phyloP scores from a whole-genome alignment of 805 yeast species.

The Cyberlindnera nakhonratchasimensis region DNA sequence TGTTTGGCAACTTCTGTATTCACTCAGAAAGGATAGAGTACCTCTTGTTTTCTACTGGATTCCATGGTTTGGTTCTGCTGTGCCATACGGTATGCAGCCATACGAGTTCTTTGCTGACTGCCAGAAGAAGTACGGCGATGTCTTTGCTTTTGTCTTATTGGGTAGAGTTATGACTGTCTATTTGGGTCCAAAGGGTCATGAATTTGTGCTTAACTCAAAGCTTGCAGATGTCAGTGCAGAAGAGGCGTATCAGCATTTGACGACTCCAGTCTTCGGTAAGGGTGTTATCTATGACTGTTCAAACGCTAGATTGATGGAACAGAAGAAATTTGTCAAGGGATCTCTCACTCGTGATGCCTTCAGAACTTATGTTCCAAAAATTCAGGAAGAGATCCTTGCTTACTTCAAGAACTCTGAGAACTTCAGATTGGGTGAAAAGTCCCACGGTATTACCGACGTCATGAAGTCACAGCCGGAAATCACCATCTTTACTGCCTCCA shows the following conservation, averaged over 20 bases:
- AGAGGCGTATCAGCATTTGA: constrained; percentile 90
- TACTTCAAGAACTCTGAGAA: constrained; percentile 55
- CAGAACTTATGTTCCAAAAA: constrained; percentile 80
- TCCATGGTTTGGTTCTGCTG: constrained; percentile 95
- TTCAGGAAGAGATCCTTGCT: constrained; percentile 68
- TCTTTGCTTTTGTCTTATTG: constrained; percentile 82
- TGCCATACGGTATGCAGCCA: constrained; percentile 88
- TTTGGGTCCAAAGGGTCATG: constrained; percentile 97
- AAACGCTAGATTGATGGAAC: constrained; percentile 92
- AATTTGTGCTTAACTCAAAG: constrained; percentile 89
- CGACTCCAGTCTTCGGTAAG: constrained; percentile 99
- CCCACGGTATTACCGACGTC: constrained; percentile 57
- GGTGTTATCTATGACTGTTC: constrained; percentile 98
- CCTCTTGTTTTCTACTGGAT: constrained; percentile 90
- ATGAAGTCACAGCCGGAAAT: constrained; percentile 88
- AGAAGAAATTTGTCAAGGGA: constrained; percentile 91
- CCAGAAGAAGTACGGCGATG: constrained; percentile 85
- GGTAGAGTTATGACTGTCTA: constrained; percentile 95
- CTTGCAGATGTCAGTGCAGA: constrained; percentile 90
- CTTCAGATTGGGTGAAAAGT: constrained; percentile 40
- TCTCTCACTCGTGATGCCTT: constrained; percentile 86
- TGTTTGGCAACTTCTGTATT: constrained; percentile 63
- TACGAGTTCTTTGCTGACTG: constrained; percentile 81
- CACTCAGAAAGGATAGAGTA: constrained; percentile 75
- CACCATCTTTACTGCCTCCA: constrained; percentile 93